Conservation (phyloP, 2,329 filamentous ascomycete genomes). For the Pyrenophora tritici-repentis region DNA sequence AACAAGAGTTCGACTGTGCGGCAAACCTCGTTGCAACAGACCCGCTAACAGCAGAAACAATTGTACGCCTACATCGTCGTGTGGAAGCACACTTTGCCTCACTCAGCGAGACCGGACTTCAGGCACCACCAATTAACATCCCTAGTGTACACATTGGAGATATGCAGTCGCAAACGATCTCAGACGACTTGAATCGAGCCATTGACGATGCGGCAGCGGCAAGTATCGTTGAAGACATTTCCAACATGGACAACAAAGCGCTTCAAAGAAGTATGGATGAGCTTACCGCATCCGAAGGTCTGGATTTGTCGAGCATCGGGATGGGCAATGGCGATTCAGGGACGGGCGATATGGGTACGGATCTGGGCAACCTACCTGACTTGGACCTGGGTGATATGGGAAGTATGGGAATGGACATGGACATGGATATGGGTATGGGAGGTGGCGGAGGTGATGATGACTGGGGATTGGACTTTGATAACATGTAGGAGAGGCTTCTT, state of each 20-base stretch:
- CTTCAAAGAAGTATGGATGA: constrained; percentile 41
- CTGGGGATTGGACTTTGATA: constrained; percentile 52
- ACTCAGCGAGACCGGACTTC: constrained; percentile 29
- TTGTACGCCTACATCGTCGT: constrained; percentile 65
- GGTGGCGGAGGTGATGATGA: constrained; percentile 41
- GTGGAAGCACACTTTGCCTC: constrained; percentile 67
- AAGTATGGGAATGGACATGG: constrained; percentile 37
- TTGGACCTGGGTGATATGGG: constrained; percentile 39
- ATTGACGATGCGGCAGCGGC: constrained; percentile 45
- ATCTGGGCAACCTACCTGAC: constrained; percentile 33
- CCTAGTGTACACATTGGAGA: constrained; percentile 35
- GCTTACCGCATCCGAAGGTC: constrained; percentile 30
- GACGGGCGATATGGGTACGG: constrained; percentile 27
- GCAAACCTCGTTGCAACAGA: constrained; percentile 63
- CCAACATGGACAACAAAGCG: constrained; percentile 40
- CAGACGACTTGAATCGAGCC: constrained; percentile 41
- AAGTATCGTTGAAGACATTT: constrained; percentile 36
- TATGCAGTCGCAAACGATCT: constrained; percentile 34
- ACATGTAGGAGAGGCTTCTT: constrained; percentile 32
- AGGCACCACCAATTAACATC: constrained; percentile 33
- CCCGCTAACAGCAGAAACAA: constrained; percentile 61
- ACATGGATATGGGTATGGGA: constrained; percentile 35
- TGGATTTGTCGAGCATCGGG: constrained; percentile 39
- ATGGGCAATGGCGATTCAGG: constrained; percentile 33
- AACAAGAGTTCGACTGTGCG: constrained; percentile 63